Conservation (phyloP, 106 monocot species). For the Allium fistulosum region DNA sequence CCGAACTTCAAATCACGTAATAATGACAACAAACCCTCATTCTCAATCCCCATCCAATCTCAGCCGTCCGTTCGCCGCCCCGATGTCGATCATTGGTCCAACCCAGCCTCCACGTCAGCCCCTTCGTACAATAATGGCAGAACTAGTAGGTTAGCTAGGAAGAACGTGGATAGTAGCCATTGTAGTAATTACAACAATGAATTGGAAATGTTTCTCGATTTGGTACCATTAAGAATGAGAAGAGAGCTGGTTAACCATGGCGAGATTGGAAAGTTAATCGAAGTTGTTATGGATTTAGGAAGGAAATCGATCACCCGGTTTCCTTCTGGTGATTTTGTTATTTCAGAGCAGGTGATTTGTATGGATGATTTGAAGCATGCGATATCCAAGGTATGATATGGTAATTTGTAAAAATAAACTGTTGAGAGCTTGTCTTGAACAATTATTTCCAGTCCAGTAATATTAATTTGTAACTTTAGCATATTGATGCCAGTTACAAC, state of each 20-base stretch:
- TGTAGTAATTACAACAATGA: constrained; percentile 17
- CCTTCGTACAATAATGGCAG: not conserved
- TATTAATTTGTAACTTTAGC: too few relatives aligned
- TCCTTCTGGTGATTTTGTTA: constrained; percentile 81
- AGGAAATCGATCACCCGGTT: constrained; percentile 76
- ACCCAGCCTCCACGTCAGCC: not conserved
- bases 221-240: constrained; percentile 70
- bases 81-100: constrained; percentile 26
- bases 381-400: constrained; percentile 41
- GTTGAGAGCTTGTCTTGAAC: too few relatives aligned
- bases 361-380: constrained; percentile 60
- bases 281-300: constrained; percentile 89
- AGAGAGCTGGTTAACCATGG: constrained; percentile 37
- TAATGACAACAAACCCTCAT: constrained; percentile 11
- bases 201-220: constrained; percentile 61
- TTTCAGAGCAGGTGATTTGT: constrained; percentile 43
- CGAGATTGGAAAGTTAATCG: constrained; percentile 63
- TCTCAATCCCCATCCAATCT: constrained; percentile 2
- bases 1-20: constrained; percentile 13
- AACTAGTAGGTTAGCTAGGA: constrained; percentile 2
- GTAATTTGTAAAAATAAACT: too few relatives aligned
- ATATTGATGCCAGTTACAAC: too few relatives aligned
- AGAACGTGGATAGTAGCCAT: not conserved
- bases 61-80: constrained; percentile 46
- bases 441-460: too few relatives aligned